Evolutionary conservation across 2,329 filamentous ascomycete genomes (phyloP).

Genomic region (Colletotrichum shisoi): DNA sequence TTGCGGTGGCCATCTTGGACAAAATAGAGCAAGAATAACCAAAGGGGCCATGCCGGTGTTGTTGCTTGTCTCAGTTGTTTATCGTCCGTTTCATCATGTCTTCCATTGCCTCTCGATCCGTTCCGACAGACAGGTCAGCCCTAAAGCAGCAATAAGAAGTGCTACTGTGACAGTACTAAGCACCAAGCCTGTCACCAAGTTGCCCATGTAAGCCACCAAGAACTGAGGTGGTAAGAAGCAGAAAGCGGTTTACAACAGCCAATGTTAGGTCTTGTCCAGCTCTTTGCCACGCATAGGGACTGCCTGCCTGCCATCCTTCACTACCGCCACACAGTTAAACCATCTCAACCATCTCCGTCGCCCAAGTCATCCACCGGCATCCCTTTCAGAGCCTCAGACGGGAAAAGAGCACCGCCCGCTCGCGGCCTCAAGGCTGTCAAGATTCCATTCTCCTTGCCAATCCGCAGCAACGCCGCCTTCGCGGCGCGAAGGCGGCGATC

Average conservation of each 20-base stretch:
- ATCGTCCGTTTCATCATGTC: neutral
- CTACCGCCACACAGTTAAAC: neutral
- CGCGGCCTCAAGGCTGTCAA: constrained; percentile 46
- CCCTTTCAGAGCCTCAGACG: constrained; percentile 17
- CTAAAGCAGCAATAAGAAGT: no score
- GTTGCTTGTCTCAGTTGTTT: neutral
- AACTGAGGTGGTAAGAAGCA: no score
- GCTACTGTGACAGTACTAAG: no score
- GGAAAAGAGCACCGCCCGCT: neutral
- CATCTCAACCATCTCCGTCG: neutral
- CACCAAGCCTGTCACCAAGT: no score
- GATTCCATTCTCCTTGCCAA: constrained; percentile 51
- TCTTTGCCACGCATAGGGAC: neutral
- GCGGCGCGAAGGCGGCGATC: no score
- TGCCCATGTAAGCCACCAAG: no score
- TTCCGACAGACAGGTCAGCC: no score
- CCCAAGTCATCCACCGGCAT: constrained; percentile 19
- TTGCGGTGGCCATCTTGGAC: neutral
- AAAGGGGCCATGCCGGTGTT: neutral
- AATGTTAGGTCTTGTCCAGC: no score
- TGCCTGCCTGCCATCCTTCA: neutral
- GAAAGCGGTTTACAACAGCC: no score
- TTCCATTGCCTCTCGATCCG: no score
- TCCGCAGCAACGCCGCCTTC: constrained; percentile 44
- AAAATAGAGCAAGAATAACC: neutral